phyloP scores from a whole-genome alignment of 2,329 filamentous ascomycete species.

The Ceratocystis colombiana region DNA sequence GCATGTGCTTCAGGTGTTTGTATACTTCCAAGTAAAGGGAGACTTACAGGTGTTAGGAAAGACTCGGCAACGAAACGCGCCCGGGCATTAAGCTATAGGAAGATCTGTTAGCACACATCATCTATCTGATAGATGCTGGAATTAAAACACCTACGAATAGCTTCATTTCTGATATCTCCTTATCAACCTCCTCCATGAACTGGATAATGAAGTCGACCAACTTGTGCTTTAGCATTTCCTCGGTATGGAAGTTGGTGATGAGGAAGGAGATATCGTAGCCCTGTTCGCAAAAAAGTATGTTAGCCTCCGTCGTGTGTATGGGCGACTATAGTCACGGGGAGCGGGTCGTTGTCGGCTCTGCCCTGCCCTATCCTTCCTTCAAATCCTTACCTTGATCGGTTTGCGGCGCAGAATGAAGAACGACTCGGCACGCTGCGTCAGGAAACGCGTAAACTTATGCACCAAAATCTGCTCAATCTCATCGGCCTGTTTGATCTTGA shows the following conservation, averaged over 20 bases:
- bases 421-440: slow-evolving; percentile 89
- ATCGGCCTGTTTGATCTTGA: slow-evolving; percentile 98
- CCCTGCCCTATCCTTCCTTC: not conserved
- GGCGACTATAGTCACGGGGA: slow-evolving; percentile 41
- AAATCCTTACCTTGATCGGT: slow-evolving; percentile 55
- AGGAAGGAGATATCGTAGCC: slow-evolving; percentile 98
- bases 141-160: slow-evolving; percentile 64
- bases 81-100: slow-evolving; percentile 75
- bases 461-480: slow-evolving; percentile 97
- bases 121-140: not conserved
- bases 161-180: slow-evolving; percentile 99
- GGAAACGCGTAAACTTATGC: slow-evolving; percentile 94
- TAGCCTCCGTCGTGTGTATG: not conserved
- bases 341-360: not conserved
- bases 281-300: slow-evolving; percentile 7
- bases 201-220: slow-evolving; percentile 98
- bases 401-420: slow-evolving; percentile 96
- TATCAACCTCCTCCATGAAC: slow-evolving; percentile 99
- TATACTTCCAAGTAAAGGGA: not conserved
- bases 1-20: not conserved
- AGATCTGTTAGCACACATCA: not conserved
- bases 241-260: slow-evolving; percentile 97
- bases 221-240: slow-evolving; percentile 98
- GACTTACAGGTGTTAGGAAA: slow-evolving; percentile 79
- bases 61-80: slow-evolving; percentile 97